Evolutionary conservation across 176 grass and related monocot species (phyloP).

Genomic region (Oryza meridionalis): DNA sequence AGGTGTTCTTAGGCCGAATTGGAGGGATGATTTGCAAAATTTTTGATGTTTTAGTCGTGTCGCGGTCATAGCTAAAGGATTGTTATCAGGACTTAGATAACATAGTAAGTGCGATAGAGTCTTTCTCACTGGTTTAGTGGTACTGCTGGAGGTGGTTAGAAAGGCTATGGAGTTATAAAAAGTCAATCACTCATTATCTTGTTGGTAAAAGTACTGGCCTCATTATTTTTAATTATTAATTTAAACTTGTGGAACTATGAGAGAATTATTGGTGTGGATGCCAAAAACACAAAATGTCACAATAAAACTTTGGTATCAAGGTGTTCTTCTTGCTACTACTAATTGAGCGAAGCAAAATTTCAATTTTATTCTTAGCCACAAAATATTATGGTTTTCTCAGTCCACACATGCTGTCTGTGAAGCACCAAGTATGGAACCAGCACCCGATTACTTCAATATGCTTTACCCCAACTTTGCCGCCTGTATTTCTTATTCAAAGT

Average conservation of each 20-base stretch:
- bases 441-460: not conserved
- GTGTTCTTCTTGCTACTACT: not conserved
- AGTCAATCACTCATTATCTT: not conserved
- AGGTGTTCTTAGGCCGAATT: conserved; percentile 17
- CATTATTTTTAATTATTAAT: not conserved
- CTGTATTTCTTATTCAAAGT: not conserved
- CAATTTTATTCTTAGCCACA: not conserved
- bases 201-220: not conserved
- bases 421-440: not conserved
- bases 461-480: not conserved
- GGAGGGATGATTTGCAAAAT: not conserved
- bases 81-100: not conserved
- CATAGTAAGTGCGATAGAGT: not conserved
- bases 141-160: not conserved
- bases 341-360: too few relatives aligned
- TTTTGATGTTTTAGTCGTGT: not conserved
- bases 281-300: not conserved
- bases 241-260: not conserved
- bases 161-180: not conserved
- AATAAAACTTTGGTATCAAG: not conserved
- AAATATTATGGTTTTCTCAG: not conserved
- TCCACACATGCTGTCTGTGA: not conserved
- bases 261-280: not conserved
- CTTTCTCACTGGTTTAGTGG: not conserved
- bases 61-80: not conserved